These are phyloP conservation scores for Rhodomyrtus tomentosa DNA, from an alignment of 345 rosid species.

Conservation along the genomic window DNA sequence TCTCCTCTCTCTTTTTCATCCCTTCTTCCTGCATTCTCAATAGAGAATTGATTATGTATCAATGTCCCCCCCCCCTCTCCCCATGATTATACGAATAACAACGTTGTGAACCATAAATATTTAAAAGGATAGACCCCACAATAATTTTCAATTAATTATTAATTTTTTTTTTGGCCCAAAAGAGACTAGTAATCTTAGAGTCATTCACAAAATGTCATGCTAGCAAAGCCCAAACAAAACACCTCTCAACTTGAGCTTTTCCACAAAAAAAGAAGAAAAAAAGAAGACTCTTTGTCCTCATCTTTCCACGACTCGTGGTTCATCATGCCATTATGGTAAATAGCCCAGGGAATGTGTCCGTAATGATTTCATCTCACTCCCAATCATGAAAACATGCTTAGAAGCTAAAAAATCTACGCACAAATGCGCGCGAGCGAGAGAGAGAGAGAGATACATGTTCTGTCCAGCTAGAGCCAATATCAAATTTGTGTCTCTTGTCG, in stretches of 20 bases:
- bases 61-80: too few species aligned
- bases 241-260: neutral
- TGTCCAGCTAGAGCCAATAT: constrained; percentile 7
- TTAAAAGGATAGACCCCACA: too few species aligned
- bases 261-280: neutral
- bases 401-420: constrained; percentile 52
- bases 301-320: neutral
- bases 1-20: neutral
- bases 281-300: neutral
- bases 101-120: too few species aligned
- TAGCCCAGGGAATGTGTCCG: constrained; percentile 8
- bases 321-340: neutral
- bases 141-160: too few species aligned
- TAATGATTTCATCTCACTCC: constrained; percentile 17
- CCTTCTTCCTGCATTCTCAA: neutral
- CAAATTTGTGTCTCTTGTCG: constrained; percentile 7
- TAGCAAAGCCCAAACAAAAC: neutral
- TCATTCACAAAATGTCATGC: too few species aligned
- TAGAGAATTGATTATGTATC: too few species aligned
- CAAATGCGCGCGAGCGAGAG: neutral
- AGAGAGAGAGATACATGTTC: neutral
- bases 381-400: constrained; percentile 84
- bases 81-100: too few species aligned
- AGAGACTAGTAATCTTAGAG: too few species aligned
- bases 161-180: too few species aligned